Percentiles rank a stretch among this genome's conserved stretches.
Evolutionary conservation across 352 stramenopile genomes (phyloP).

Genomic region (Pythium scleroteichum): DNA sequence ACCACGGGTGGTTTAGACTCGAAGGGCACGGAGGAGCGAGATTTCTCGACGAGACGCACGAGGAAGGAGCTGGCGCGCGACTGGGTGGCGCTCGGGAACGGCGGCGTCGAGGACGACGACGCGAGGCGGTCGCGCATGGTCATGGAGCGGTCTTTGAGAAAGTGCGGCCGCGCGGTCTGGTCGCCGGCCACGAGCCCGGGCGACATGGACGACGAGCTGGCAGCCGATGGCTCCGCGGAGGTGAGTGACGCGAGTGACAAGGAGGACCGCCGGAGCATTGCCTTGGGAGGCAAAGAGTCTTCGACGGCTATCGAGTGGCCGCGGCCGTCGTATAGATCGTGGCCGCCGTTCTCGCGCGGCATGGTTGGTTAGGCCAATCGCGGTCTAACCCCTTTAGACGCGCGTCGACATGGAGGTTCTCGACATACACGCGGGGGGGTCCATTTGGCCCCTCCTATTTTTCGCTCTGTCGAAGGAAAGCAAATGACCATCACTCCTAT

Average conservation of each 20-base stretch:
- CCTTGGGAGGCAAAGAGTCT: not conserved
- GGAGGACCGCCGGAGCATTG: conserved; percentile 16
- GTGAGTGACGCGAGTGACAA: conserved; percentile 1
- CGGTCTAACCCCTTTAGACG: too few species aligned
- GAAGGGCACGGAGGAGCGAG: not conserved
- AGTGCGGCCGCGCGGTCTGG: conserved; percentile 42
- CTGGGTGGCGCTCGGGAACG: conserved; percentile 14
- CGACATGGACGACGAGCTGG: not conserved
- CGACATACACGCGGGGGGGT: not conserved
- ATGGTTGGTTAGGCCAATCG: not conserved
- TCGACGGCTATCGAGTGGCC: conserved; percentile 2
- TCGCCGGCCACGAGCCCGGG: conserved; percentile 31
- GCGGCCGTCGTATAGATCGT: not conserved
- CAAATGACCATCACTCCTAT: conserved; percentile 19
- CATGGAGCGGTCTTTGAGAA: conserved; percentile 53
- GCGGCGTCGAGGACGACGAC: conserved; percentile 12
- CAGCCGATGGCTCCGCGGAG: not conserved
- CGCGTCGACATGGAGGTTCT: too few species aligned
- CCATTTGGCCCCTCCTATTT: too few species aligned
- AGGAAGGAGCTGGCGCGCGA: conserved; percentile 67
- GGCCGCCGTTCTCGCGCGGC: not conserved
- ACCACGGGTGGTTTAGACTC: not conserved
- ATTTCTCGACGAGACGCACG: conserved; percentile 38
- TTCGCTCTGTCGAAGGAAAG: not conserved
- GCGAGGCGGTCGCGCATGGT: conserved; percentile 38